A percentile compares a stretch with the other conserved stretches of the same genome.
phyloP scores from a whole-genome alignment of 2,329 filamentous ascomycete genomes.

The Stenocarpella maydis region DNA sequence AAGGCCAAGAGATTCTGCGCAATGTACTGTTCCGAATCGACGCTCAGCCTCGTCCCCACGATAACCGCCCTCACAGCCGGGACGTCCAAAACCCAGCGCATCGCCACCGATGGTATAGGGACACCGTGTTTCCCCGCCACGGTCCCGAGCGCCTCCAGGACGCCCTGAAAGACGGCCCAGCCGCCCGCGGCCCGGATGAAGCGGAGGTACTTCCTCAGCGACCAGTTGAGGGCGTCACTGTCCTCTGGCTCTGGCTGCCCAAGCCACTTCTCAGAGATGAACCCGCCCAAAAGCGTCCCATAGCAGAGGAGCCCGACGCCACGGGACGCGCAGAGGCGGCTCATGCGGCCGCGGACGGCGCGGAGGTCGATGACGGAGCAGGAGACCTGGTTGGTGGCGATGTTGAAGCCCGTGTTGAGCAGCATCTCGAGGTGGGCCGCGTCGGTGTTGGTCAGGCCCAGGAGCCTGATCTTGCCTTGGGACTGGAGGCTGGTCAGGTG shows the following conservation, averaged over 20 bases:
- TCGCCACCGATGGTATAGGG: slow-evolving; percentile 55
- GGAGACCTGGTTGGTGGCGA: slow-evolving; percentile 45
- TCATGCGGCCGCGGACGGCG: slow-evolving; percentile 39
- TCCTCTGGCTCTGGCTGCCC: slow-evolving; percentile 34
- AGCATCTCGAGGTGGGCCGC: slow-evolving; percentile 44
- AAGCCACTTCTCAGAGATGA: slow-evolving; percentile 39
- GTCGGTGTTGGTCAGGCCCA: slow-evolving; percentile 45
- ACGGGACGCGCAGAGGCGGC: slow-evolving; percentile 39
- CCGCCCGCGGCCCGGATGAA: slow-evolving; percentile 52
- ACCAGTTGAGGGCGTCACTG: slow-evolving; percentile 37
- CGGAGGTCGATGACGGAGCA: slow-evolving; percentile 45
- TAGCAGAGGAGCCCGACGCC: slow-evolving; percentile 43
- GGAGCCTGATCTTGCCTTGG: slow-evolving; percentile 41
- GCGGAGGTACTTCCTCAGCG: slow-evolving; percentile 45
- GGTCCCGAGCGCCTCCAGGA: slow-evolving; percentile 47
- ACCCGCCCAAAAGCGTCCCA: slow-evolving; percentile 44
- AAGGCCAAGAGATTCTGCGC: slow-evolving; percentile 50
- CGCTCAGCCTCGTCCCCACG: slow-evolving; percentile 52
- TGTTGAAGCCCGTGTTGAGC: slow-evolving; percentile 42
- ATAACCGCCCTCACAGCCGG: slow-evolving; percentile 58
- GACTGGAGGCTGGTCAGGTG: slow-evolving; percentile 42
- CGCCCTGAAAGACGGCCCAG: slow-evolving; percentile 55
- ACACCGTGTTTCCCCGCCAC: slow-evolving; percentile 52
- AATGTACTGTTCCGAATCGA: slow-evolving; percentile 47
- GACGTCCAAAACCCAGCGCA: slow-evolving; percentile 58